These are phyloP conservation scores for Russula brevipes DNA, from an alignment of 768 basidiomycete species.

Conservation along the genomic window DNA sequence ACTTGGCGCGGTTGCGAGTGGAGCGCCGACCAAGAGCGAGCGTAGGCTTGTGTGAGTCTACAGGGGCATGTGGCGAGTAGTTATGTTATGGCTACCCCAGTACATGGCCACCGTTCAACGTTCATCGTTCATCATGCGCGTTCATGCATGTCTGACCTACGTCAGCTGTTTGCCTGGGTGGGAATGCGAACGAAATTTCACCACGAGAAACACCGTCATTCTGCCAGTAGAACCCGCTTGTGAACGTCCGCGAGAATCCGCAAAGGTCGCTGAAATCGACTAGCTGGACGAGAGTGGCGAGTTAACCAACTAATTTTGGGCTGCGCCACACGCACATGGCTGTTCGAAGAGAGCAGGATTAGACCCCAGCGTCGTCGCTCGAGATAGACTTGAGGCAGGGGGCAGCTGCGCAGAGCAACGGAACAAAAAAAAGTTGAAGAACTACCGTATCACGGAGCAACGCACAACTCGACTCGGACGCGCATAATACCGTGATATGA, in stretches of 20 bases:
- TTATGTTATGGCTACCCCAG: slow-evolving; percentile 28
- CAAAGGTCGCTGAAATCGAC: slow-evolving; percentile 26
- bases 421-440: too few relatives aligned
- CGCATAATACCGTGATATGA: too few relatives aligned
- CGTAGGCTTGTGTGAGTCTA: slow-evolving; percentile 55
- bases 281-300: too few relatives aligned
- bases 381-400: slow-evolving; percentile 58
- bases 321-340: slow-evolving; percentile 46
- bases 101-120: slow-evolving; percentile 44
- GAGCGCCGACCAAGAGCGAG: slow-evolving; percentile 48
- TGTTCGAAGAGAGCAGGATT: slow-evolving; percentile 50
- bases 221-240: slow-evolving; percentile 58
- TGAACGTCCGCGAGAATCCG: slow-evolving; percentile 32
- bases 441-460: neutral
- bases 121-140: too few relatives aligned
- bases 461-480: slow-evolving; percentile 44
- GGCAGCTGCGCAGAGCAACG: slow-evolving; percentile 44
- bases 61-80: slow-evolving; percentile 44
- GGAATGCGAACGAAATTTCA: slow-evolving; percentile 32
- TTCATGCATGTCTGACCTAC: too few relatives aligned
- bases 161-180: neutral
- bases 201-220: slow-evolving; percentile 36
- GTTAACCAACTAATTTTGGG: neutral
- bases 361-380: slow-evolving; percentile 53
- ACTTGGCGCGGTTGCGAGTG: too few relatives aligned